Evolutionary conservation across 805 yeast species (phyloP).

Genomic region (Zygoascus ofunaensis): DNA sequence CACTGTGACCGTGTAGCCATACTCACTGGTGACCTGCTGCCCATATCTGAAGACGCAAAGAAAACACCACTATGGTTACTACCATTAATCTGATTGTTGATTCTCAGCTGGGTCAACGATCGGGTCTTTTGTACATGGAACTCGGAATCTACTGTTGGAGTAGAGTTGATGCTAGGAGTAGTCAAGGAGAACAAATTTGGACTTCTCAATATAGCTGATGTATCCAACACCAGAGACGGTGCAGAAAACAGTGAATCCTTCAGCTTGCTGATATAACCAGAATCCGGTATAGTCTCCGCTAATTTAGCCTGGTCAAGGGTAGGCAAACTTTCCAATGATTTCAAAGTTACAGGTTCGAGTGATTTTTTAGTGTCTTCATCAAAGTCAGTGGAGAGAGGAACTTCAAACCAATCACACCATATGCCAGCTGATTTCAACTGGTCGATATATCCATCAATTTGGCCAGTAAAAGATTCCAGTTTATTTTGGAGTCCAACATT

Average conservation of each 20-base stretch:
- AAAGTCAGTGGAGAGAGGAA: neutral
- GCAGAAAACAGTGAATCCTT: neutral
- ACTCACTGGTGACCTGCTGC: neutral
- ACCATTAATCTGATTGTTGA: constrained; percentile 4
- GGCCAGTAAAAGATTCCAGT: neutral
- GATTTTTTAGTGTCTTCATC: neutral
- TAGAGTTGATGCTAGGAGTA: neutral
- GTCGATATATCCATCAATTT: neutral
- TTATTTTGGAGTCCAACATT: neutral
- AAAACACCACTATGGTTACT: constrained; percentile 2
- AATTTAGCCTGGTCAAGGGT: neutral
- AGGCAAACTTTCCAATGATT: neutral
- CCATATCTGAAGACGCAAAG: neutral
- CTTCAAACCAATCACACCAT: neutral
- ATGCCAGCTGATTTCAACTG: neutral
- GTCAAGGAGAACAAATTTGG: neutral
- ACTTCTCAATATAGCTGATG: neutral
- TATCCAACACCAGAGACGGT: neutral
- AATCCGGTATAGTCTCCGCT: neutral
- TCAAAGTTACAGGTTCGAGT: neutral
- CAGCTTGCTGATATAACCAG: neutral
- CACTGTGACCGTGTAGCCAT: constrained; percentile 5
- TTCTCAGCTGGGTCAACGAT: constrained; percentile 13
- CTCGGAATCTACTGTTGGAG: constrained; percentile 1
- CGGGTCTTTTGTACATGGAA: constrained; percentile 10